Base-by-base conservation (phyloP, 2,329 filamentous ascomycete species). In the Diaporthe sp. region DNA sequence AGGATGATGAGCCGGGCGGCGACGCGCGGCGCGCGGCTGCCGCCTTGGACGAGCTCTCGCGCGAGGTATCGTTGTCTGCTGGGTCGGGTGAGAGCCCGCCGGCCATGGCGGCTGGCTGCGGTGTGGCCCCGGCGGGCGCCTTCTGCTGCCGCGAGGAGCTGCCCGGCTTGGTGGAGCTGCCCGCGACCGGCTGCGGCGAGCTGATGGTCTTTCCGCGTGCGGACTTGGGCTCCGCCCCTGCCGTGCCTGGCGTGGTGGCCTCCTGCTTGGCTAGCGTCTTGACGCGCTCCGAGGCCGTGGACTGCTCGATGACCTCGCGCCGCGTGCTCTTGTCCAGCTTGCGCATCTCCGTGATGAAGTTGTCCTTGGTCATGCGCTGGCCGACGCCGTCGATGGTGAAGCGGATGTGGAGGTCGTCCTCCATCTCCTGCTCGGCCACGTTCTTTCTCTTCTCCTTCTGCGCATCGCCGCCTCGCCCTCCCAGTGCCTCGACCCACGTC, bases 311-410 rank as follows among this genome's bases (percentile, higher is more conserved):
- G 2, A 91, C 86, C 75, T 90, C 88, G 49, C 85, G 86, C 8
- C 89, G 88, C 19, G 92, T 91, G 80, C 91, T 91, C 34, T 90
- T 89, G 81, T 96, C 94, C 76, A 96, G 87, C 77, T 92, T 90
- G 78, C 92, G 91, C 80, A 97, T 92, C 81, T 95, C 92, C 62
- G 89, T 87, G 76, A 97, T 91, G 81, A 97, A 96, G 80, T 95
- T 94, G 6, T 93, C 91, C 84, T 96, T 96, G 77, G 90, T 95
- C 90, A 97, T 93, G 65, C 94, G 91, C 77, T 89, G 88, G 8
- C 93, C 93, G n/a, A 92, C 90, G 46, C 92, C 91, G 59, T 89
- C 91, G 77, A 96, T 94, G 1, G 92, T 95, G 83, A 96, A 96
- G 19, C 94, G 90, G 73, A 96, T 92, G 73, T 91, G 88, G 19